Conservation (phyloP, 192 early-diverging fungal species). For the Rhizoclosmatium sp. region DNA sequence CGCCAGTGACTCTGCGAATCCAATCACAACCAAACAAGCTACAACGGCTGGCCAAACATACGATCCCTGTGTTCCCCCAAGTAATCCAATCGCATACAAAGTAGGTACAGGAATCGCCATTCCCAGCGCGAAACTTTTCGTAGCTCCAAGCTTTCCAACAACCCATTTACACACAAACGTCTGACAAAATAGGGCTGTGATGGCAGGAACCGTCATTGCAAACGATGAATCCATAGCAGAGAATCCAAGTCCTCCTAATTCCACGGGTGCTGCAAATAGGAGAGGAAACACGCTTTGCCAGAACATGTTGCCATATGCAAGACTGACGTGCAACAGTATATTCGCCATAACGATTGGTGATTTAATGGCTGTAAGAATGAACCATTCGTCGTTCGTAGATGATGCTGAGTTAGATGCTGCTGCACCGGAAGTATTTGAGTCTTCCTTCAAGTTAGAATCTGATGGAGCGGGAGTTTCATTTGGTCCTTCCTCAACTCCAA, state of each 20-base stretch:
- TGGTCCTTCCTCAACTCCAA: background rate
- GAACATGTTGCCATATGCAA: constrained; percentile 55
- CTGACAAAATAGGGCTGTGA: constrained; percentile 49
- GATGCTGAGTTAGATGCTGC: background rate
- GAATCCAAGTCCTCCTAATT: constrained; percentile 36
- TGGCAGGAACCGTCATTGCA: constrained; percentile 40
- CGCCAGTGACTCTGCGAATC: constrained; percentile 43
- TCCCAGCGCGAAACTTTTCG: constrained; percentile 22
- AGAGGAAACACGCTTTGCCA: constrained; percentile 52
- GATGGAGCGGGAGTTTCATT: background rate
- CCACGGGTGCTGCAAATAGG: constrained; percentile 42
- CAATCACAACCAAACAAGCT: constrained; percentile 38
- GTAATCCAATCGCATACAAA: constrained; percentile 18
- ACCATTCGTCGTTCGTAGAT: background rate
- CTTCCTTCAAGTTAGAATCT: background rate
- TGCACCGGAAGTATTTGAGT: background rate
- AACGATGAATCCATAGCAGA: constrained; percentile 30
- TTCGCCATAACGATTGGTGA: constrained; percentile 30
- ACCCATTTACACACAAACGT: constrained; percentile 37
- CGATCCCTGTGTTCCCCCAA: background rate
- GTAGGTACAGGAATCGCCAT: constrained; percentile 37
- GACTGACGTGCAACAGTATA: constrained; percentile 40
- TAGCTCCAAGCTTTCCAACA: constrained; percentile 21
- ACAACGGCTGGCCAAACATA: constrained; percentile 5
- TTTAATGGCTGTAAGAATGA: background rate